phyloP scores from a whole-genome alignment of 805 yeast species.

The Metschnikowia reukaufii region DNA sequence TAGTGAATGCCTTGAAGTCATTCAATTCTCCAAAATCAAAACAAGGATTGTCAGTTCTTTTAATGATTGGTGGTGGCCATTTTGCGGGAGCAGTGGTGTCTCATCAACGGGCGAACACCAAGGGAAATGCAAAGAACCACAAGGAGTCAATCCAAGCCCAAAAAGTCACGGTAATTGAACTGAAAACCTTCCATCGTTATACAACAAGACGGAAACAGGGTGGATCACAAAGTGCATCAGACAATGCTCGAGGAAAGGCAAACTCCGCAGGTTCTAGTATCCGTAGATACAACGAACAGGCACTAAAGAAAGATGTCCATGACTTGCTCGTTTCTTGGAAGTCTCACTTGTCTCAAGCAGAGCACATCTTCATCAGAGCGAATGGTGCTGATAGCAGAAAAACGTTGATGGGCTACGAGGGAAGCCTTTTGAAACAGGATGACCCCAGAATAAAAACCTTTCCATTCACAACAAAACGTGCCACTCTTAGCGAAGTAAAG shows the following conservation, averaged over 20 bases:
- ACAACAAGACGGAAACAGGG: constrained; percentile 97
- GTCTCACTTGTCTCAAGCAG: constrained; percentile 56
- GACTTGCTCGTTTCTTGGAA: constrained; percentile 69
- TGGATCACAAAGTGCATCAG: constrained; percentile 92
- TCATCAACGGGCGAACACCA: constrained; percentile 57
- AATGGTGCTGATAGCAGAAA: constrained; percentile 68
- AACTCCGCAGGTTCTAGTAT: constrained; percentile 92
- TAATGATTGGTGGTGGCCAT: constrained; percentile 98
- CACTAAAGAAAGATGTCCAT: constrained; percentile 74
- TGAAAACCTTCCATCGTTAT: constrained; percentile 90
- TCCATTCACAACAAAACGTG: constrained; percentile 89
- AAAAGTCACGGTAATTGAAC: constrained; percentile 63
- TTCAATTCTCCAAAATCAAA: constrained; percentile 29
- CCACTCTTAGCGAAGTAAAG: constrained; percentile 77
- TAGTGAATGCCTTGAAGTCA: constrained; percentile 24
- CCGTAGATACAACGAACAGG: constrained; percentile 87
- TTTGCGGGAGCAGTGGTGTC: constrained; percentile 93
- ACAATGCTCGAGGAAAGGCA: constrained; percentile 91
- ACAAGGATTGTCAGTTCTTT: constrained; percentile 57
- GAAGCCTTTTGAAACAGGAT: constrained; percentile 47
- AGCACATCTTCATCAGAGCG: constrained; percentile 75
- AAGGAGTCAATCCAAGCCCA: constrained; percentile 54
- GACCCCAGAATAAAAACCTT: constrained; percentile 68
- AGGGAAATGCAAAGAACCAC: constrained; percentile 54
- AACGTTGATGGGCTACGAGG: constrained; percentile 65